Percentiles rank a stretch among this genome's conserved stretches.
Evolutionary conservation across 352 stramenopile species (phyloP).

Genomic region (Globisporangium polare): DNA sequence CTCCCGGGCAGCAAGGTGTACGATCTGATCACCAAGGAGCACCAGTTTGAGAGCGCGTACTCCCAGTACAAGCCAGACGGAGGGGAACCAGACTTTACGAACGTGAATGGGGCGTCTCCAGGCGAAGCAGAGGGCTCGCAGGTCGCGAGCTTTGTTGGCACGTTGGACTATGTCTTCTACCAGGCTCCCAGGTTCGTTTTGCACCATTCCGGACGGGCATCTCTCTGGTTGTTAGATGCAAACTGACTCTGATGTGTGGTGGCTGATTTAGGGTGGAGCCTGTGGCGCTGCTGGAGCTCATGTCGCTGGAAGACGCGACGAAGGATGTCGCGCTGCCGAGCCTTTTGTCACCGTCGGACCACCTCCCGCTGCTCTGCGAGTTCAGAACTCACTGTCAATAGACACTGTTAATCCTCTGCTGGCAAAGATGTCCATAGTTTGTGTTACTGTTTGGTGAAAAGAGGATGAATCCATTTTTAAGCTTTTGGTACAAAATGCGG

Average conservation of each 20-base stretch:
- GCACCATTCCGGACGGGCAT: not conserved
- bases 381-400: constrained; percentile 25
- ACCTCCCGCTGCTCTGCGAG: constrained; percentile 68
- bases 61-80: constrained; percentile 26
- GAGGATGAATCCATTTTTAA: too few relatives aligned
- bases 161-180: constrained; percentile 85
- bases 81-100: constrained; percentile 61
- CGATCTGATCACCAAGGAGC: constrained; percentile 36
- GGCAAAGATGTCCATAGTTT: too few relatives aligned
- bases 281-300: constrained; percentile 63
- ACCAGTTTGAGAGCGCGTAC: constrained; percentile 58
- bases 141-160: constrained; percentile 65
- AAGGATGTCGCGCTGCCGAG: constrained; percentile 62
- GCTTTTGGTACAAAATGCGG: too few relatives aligned
- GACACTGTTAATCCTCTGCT: not conserved
- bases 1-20: constrained; percentile 75
- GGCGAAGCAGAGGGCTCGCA: constrained; percentile 23
- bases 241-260: not conserved
- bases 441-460: too few relatives aligned
- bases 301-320: constrained; percentile 55
- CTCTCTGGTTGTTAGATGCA: not conserved
- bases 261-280: constrained; percentile 28
- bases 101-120: constrained; percentile 49
- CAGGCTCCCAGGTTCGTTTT: constrained; percentile 33
- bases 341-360: constrained; percentile 64